Evolutionary conservation across 1,284 basidiomycete species (phyloP), one percentile per base, ranked within the genome.

Genomic region (Tilletia indica): DNA sequence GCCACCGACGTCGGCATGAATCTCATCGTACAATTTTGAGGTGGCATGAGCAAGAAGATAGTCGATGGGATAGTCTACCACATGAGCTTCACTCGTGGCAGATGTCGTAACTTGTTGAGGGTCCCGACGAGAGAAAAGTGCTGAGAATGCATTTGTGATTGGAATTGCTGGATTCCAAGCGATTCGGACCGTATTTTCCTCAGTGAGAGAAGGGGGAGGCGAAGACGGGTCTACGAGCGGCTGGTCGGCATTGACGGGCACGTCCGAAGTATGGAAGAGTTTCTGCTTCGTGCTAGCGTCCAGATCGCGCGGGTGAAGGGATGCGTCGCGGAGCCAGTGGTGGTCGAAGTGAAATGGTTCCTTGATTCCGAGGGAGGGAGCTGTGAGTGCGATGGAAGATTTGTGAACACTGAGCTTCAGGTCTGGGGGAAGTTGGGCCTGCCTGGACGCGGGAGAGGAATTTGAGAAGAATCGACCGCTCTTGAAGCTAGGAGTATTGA

Each of bases 241-340:
- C 31, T 48, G 39, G 16, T n/a, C 25, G 0, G 66, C 16, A 12
- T 36, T 12, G 78, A 88, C 87, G 4, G 85, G 82, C 11, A 86
- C 76, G 72, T 85, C 85, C 39, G 79, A 92, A 0, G 91, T 89
- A 67, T 89, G 86, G 81, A 91, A 90, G 0, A 93, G 87, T 75
- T 92, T 92, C 84, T 94, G 93, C 11, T 85, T 86, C 0, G 91
- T 92, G n/a, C 88, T 88, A 0, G 90, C 89, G 8, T 85, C 79
- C 0, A 85, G 78, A 74, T 89, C 89, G 48, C 86, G 86, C 31
- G 61, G 61, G 36, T 64, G 61, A 34, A 34, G 8, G 76, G 89
- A 90, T 0, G 87, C 85, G 77, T 91, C 90, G 25, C 89, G 86
- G 4, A 91, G 86, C 79, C 81, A 85, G 48, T 85, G 72, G 49